Base-by-base conservation (phyloP, 2,329 filamentous ascomycete species). In the Huntiella abstrusa region DNA sequence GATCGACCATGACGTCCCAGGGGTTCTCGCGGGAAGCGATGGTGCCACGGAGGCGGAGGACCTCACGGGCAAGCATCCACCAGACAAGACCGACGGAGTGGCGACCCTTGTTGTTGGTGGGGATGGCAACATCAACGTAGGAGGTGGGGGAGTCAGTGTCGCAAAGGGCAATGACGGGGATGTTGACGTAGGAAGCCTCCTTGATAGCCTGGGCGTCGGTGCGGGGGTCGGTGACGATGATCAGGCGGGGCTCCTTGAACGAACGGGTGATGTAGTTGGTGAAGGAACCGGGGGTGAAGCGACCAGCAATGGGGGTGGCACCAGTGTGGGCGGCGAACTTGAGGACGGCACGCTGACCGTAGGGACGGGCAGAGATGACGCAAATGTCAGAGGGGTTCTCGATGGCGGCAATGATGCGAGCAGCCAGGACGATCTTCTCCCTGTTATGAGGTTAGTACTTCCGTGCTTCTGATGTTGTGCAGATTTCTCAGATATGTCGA, bases 231-330 rank as follows among this genome's bases (percentile, higher is more conserved):
- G 91, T 98, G 63, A 98, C 91, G 66, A 98, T 80, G 70, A 98
- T 96, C 64, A 98, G 77, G 69, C 92, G 92, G 64, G 91, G 91
- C 77, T 98, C 91, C 81, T 95, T 95, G 86, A 98, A 98, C 56
- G 91, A 96, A 64, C 91, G 88, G 69, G 92, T 98, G 82, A 98
- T 98, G 83, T 98, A 98, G 80, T 98, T 98, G 77, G 91, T 98
- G 82, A 98, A 98, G 70, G 88, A 94, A 83, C 91, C 91, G 66
- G 91, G 91, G 64, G 91, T 98, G 83, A 98, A 98, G 67, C 91
- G 91, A 73, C 91, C 91, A 62, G 91, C 92, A 63, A 98, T 98
- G 68, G 91, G 83, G 62, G 86, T 83, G 62, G 92, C 87, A 66
- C 91, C 91, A 57, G 91, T 98, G 82, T 98, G 91, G 55, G 86